Percentiles rank a stretch among this genome's conserved stretches.
Conservation (phyloP, 176 grass and related monocot species). For the Olyra latifolia region DNA sequence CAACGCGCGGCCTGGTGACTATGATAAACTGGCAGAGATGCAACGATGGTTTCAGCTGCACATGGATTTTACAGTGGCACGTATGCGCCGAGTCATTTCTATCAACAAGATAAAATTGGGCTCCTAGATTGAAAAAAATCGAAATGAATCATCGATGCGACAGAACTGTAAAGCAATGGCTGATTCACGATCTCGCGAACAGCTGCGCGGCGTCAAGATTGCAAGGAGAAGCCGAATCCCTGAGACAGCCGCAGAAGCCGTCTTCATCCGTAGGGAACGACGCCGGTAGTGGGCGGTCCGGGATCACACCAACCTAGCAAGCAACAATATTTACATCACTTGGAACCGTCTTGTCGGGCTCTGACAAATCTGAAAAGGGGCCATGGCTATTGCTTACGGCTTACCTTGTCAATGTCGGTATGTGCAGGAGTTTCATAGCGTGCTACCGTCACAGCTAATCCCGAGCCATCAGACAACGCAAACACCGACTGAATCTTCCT, state of each 20-base stretch:
- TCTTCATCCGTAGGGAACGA: conserved; percentile 72
- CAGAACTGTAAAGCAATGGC: too few relatives aligned
- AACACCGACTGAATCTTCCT: conserved; percentile 97
- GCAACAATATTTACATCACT: neutral
- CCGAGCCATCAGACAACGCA: conserved; percentile 87
- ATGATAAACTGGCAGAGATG: too few relatives aligned
- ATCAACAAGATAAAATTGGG: neutral
- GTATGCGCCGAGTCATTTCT: neutral
- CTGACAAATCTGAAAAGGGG: too few relatives aligned
- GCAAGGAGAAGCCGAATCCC: conserved; percentile 57
- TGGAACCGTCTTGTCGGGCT: neutral
- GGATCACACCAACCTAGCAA: conserved; percentile 70
- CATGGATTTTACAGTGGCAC: neutral
- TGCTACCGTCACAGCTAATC: conserved; percentile 76
- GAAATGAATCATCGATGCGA: neutral
- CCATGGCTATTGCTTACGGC: neutral
- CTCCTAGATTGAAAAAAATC: neutral
- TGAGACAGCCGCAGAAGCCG: conserved; percentile 62
- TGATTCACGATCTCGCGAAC: conserved; percentile 58
- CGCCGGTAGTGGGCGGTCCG: conserved; percentile 59
- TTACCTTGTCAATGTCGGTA: conserved; percentile 86
- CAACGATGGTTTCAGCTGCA: neutral
- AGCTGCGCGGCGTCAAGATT: conserved; percentile 50
- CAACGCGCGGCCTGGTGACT: too few relatives aligned
- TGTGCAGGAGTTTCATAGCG: conserved; percentile 88